These are phyloP conservation scores for Prunus mume DNA, from an alignment of 306 rosid genomes.

Conservation along the genomic window DNA sequence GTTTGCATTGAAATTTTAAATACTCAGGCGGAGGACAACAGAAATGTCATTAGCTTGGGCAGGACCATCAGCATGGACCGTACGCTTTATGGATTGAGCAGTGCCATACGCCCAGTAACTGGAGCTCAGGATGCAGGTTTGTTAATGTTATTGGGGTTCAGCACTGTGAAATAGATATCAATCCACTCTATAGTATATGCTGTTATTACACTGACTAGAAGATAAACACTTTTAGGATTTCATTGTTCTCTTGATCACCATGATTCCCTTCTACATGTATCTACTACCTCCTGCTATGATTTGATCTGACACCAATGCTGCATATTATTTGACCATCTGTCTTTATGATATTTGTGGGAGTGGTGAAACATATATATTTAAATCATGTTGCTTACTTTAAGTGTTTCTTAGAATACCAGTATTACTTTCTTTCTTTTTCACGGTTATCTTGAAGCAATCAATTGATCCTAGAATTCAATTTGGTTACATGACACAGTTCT, in stretches of 20 bases:
- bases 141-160: constrained; percentile 14
- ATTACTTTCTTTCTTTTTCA: not conserved
- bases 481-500: not conserved
- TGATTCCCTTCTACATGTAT: not conserved
- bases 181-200: no score
- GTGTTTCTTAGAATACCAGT: not conserved
- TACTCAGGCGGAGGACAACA: constrained; percentile 32
- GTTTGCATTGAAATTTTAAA: not conserved
- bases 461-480: not conserved
- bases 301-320: not conserved
- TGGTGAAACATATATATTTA: not conserved
- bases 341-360: not conserved
- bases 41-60: constrained; percentile 22
- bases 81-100: constrained; percentile 14
- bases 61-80: constrained; percentile 12
- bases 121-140: constrained; percentile 36
- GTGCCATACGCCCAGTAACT: constrained; percentile 6
- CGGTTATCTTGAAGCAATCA: not conserved
- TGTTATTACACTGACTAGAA: not conserved
- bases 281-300: not conserved
- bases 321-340: not conserved
- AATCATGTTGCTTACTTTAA: not conserved
- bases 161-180: not conserved
- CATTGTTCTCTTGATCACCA: not conserved
- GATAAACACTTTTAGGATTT: not conserved